phyloP scores from a whole-genome alignment of 345 rosid genomes.

The Lumnitzera littorea region DNA sequence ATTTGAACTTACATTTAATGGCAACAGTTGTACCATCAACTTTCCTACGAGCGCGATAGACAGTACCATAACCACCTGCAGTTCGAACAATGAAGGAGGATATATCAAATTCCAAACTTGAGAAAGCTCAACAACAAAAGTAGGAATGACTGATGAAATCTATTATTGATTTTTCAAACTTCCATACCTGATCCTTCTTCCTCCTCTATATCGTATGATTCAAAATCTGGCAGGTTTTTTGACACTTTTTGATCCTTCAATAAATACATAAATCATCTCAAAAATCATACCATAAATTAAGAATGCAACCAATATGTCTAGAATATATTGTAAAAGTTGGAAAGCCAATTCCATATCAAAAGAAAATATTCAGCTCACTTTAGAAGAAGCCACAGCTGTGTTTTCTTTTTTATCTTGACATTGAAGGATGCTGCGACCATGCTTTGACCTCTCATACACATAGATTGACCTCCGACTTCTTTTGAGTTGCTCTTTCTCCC shows the following conservation, averaged over 20 bases:
- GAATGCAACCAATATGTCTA: background rate
- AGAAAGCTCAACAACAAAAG: no score
- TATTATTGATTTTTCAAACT: no score
- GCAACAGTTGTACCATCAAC: constrained; percentile 67
- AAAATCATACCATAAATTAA: background rate
- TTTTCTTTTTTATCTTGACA: constrained; percentile 35
- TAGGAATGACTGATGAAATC: no score
- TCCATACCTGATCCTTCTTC: constrained; percentile 90
- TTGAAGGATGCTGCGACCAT: constrained; percentile 17
- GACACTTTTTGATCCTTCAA: constrained; percentile 43
- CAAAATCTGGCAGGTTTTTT: constrained; percentile 58
- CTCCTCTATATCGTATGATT: constrained; percentile 60
- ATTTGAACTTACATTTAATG: constrained; percentile 63
- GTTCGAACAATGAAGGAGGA: constrained; percentile 13
- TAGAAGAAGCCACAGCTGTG: constrained; percentile 15
- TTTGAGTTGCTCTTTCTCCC: constrained; percentile 28
- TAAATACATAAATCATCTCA: constrained; percentile 3
- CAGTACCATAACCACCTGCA: constrained; percentile 94
- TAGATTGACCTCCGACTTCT: constrained; percentile 18
- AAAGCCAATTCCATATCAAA: background rate
- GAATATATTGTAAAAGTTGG: no score
- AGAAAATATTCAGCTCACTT: constrained; percentile 21
- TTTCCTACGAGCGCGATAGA: constrained; percentile 72
- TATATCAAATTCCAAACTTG: constrained; percentile 1
- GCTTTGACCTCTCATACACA: constrained; percentile 22